phyloP scores from a whole-genome alignment of 148 eudicot genomes.

The Rhododendron simsii region DNA sequence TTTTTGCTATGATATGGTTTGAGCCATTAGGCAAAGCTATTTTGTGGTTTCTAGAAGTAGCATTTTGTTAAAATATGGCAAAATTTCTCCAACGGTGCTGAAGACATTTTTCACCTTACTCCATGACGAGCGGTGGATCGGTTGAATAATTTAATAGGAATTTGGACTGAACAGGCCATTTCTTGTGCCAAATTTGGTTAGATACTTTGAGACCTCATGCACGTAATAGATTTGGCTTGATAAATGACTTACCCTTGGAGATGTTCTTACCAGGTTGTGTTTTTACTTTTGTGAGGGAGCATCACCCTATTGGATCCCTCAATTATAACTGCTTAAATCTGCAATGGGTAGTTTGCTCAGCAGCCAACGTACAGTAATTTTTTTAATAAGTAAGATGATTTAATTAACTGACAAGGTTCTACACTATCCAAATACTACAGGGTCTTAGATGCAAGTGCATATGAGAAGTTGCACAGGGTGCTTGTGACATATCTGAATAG shows the following conservation, averaged over 20 bases:
- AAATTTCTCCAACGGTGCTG: no score
- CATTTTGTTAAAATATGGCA: no score
- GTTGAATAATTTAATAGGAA: neutral
- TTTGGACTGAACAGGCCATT: neutral
- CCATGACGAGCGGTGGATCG: neutral
- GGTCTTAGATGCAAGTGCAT: constrained; percentile 44
- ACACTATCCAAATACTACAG: constrained; percentile 22
- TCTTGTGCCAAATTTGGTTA: neutral
- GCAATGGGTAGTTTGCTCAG: neutral
- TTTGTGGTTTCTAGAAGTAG: neutral
- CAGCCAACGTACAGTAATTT: no score
- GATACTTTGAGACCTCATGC: neutral
- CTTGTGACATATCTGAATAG: constrained; percentile 48
- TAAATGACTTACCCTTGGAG: neutral
- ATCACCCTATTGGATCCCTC: neutral
- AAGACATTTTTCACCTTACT: neutral
- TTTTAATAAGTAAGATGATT: neutral
- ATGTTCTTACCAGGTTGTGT: neutral
- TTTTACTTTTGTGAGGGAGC: neutral
- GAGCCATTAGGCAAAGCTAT: no score
- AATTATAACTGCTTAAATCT: neutral
- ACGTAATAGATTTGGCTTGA: neutral
- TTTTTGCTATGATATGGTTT: neutral
- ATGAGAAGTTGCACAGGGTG: constrained; percentile 45
- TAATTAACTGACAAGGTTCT: constrained; percentile 10